Conservation (phyloP, 352 stramenopile genomes). For the Globisporangium irregulare region DNA sequence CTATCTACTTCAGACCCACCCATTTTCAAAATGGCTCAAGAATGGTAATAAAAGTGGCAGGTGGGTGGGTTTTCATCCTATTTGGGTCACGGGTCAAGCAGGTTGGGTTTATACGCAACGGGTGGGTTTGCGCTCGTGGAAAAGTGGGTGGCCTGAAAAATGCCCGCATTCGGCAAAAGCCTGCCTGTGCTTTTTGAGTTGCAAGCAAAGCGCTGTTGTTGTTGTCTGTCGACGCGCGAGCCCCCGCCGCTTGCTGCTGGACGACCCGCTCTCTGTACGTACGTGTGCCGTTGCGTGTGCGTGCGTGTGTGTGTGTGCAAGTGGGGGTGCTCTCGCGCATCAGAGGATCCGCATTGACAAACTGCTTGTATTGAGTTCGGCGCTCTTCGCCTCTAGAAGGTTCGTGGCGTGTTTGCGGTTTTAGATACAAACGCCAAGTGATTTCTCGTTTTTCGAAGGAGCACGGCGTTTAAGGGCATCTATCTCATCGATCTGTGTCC, state of each 20-base stretch:
- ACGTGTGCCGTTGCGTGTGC: not conserved
- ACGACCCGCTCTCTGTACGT: not conserved
- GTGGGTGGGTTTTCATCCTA: no score
- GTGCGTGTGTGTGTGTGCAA: not conserved
- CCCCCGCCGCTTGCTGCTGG: not conserved
- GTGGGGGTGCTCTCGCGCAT: not conserved
- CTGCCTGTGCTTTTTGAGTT: not conserved
- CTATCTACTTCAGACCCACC: no score
- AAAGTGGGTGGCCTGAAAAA: not conserved
- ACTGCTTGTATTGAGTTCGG: not conserved
- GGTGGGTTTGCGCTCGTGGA: no score
- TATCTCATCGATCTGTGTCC: conserved; percentile 1
- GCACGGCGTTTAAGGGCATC: not conserved
- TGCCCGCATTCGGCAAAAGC: not conserved
- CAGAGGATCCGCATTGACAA: not conserved
- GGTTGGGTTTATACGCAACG: no score
- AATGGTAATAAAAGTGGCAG: no score
- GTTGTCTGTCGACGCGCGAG: not conserved
- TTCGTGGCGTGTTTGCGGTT: conserved; percentile 5
- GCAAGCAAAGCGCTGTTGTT: not conserved
- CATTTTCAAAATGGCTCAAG: no score
- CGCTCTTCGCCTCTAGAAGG: not conserved
- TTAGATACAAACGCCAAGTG: conserved; percentile 16
- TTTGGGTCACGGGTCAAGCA: no score
- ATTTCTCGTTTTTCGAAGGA: conserved; percentile 1